A percentile compares a stretch with the other conserved stretches of the same genome.
Evolutionary conservation across 108 stramenopile genomes (phyloP).

Genomic region (Discostella stelligeroides): DNA sequence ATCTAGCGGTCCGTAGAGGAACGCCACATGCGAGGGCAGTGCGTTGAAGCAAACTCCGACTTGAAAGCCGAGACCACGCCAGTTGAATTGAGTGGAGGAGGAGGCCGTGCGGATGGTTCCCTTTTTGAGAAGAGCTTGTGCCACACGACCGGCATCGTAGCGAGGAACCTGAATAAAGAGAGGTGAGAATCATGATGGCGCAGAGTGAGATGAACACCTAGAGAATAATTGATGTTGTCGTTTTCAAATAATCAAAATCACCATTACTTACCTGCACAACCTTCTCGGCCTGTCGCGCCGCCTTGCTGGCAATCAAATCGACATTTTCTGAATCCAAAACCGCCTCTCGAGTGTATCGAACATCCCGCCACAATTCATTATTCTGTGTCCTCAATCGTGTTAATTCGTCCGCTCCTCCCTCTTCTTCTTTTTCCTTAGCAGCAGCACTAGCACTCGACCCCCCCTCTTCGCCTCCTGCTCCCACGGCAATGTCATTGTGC

Average conservation of each 20-base stretch:
- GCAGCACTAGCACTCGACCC: slow-evolving; percentile 4
- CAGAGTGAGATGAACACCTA: not conserved
- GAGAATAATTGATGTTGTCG: not conserved
- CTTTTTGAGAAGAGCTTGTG: slow-evolving; percentile 55
- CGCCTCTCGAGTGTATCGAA: slow-evolving; percentile 80
- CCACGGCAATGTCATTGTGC: slow-evolving; percentile 33
- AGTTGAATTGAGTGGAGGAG: slow-evolving; percentile 60
- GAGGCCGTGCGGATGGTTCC: slow-evolving; percentile 37
- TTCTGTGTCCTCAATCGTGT: slow-evolving; percentile 56
- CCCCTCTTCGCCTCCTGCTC: too few species aligned
- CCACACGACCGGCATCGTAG: slow-evolving; percentile 75
- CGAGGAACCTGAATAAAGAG: slow-evolving; percentile 64
- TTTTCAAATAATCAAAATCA: not conserved
- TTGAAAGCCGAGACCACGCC: slow-evolving; percentile 65
- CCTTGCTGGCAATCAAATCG: slow-evolving; percentile 64
- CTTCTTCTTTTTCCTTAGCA: slow-evolving; percentile 21
- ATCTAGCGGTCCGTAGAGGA: slow-evolving; percentile 75
- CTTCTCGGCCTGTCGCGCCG: slow-evolving; percentile 68
- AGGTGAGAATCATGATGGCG: not conserved
- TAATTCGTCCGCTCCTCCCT: slow-evolving; percentile 27
- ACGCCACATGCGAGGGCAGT: slow-evolving; percentile 64
- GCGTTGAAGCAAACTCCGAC: slow-evolving; percentile 82
- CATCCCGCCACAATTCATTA: slow-evolving; percentile 74
- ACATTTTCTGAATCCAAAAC: slow-evolving; percentile 88
- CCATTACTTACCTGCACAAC: slow-evolving; percentile 71